Percentiles rank a stretch among this genome's conserved stretches.
These are phyloP conservation scores for Jackrogersella minutella DNA, from an alignment of 495 filamentous ascomycete species.

Conservation along the genomic window DNA sequence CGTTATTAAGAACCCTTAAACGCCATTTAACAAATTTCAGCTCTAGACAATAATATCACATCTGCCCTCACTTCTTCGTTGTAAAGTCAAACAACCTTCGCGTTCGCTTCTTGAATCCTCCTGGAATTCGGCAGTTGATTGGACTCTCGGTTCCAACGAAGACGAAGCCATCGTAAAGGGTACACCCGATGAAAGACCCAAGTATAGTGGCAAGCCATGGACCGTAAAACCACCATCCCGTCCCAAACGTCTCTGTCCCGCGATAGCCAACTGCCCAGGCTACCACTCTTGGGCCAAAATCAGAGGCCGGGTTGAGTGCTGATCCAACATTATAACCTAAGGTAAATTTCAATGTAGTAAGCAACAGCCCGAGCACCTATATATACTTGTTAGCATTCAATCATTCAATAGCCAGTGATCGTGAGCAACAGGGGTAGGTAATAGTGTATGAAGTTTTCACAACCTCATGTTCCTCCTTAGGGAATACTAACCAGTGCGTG, in stretches of 20 bases:
- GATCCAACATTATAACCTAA: constrained; percentile 60
- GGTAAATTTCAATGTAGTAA: constrained; percentile 53
- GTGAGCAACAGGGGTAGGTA: not conserved
- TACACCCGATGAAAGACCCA: constrained; percentile 56
- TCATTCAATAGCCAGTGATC: constrained; percentile 3
- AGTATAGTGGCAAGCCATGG: constrained; percentile 57
- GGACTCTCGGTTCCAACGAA: constrained; percentile 63
- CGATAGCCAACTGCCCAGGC: constrained; percentile 55
- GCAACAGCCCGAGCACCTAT: constrained; percentile 54
- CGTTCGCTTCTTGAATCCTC: constrained; percentile 11
- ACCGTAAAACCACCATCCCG: constrained; percentile 62
- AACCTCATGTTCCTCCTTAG: not conserved
- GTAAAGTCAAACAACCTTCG: constrained; percentile 9
- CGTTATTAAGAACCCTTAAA: no score
- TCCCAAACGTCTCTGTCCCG: constrained; percentile 47
- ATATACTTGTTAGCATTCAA: constrained; percentile 12
- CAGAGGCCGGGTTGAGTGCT: constrained; percentile 59
- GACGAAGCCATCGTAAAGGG: constrained; percentile 62
- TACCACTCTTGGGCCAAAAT: constrained; percentile 58
- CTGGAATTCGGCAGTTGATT: constrained; percentile 56
- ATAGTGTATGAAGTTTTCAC: not conserved
- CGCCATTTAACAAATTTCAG: not conserved
- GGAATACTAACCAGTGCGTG: constrained; percentile 41
- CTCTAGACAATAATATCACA: not conserved
- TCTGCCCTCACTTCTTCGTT: not conserved